Conservation (phyloP, 805 yeast species). For the Candida easanensis region DNA sequence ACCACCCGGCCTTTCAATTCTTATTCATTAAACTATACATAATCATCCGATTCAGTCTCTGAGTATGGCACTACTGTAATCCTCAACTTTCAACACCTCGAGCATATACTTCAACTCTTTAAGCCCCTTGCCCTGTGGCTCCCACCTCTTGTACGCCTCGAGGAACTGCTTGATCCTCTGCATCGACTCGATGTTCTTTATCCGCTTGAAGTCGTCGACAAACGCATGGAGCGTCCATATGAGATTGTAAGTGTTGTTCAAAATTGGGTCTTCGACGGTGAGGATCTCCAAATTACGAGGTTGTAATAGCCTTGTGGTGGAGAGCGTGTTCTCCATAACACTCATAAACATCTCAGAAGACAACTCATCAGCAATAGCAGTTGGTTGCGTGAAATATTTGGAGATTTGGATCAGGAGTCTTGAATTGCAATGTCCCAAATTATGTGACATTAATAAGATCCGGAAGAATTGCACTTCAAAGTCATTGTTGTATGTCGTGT, state of each 20-base stretch:
- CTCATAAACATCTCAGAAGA: constrained; percentile 22
- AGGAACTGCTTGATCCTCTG: constrained; percentile 9
- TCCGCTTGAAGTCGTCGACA: constrained; percentile 31
- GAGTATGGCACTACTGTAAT: constrained; percentile 19
- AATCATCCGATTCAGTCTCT: constrained; percentile 3
- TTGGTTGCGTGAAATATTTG: constrained; percentile 30
- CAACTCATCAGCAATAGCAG: constrained; percentile 27
- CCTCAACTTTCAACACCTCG: constrained; percentile 26
- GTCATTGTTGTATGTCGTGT: constrained; percentile 32
- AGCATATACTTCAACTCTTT: constrained; percentile 25
- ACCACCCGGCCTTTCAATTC: no score
- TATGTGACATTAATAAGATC: constrained; percentile 45
- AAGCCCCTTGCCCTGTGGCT: constrained; percentile 15
- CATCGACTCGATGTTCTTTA: constrained; percentile 32
- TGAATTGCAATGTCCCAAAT: constrained; percentile 45
- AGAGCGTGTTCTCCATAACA: constrained; percentile 29
- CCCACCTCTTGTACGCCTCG: constrained; percentile 17
- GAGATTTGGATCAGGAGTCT: constrained; percentile 45
- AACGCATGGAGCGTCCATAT: constrained; percentile 43
- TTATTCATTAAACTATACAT: no score
- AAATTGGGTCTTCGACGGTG: constrained; percentile 15
- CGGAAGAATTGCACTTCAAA: constrained; percentile 44
- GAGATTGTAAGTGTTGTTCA: constrained; percentile 36
- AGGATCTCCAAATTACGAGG: neutral
- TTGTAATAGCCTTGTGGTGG: constrained; percentile 14